Evolutionary conservation across 2,329 filamentous ascomycete genomes (phyloP), one percentile per base, ranked within the genome.

Genomic region (Berkeleyomyces rouxiae): DNA sequence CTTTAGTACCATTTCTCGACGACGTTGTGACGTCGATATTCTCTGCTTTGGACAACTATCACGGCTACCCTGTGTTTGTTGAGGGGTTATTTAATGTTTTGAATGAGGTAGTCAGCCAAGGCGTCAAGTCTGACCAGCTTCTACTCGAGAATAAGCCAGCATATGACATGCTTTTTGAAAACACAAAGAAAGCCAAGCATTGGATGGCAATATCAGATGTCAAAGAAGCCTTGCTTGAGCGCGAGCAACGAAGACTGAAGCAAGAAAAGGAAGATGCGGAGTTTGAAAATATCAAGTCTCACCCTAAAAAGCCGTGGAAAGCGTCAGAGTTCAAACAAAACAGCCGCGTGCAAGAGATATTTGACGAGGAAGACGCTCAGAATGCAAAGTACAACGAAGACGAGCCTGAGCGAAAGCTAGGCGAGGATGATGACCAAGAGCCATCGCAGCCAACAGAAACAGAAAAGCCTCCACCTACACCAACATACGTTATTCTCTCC

Each of bases 1-100:
- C 79, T 6, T 72, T 99, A 31, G 78, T 99, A 9, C 90, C 91
- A 0, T 96, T 91, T 70, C 77, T 99, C 1, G 92, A 97, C 69
- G 93, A 99, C 70, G 82, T 96, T 0, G 84, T 97, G 2, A 87
- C 85, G 3, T 92, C 89, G 0, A 90, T 99, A 46, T 97, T 99
- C 71, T 87, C 88, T 0, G 90, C 91, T 0, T 75, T 99, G n/a
- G 90, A 96, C 67, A 88, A 90, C 69, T 99, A 93, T 68, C 93
- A 99, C 69, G 93, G 93, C 1, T 97, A 99, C 71, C 85, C 90
- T 0, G 75, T 80, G 16, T 84, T 99, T 63, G 91, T 95, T 0
- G 90, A 96, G 70, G 81, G 85, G 55, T 76, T 99, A 4, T 99
- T 97, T 71, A 77, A 82, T 1, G 90, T 95, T 0, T 75, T 99